Evolutionary conservation across 805 yeast species (phyloP).

Genomic region (Komagataella phaffii): DNA sequence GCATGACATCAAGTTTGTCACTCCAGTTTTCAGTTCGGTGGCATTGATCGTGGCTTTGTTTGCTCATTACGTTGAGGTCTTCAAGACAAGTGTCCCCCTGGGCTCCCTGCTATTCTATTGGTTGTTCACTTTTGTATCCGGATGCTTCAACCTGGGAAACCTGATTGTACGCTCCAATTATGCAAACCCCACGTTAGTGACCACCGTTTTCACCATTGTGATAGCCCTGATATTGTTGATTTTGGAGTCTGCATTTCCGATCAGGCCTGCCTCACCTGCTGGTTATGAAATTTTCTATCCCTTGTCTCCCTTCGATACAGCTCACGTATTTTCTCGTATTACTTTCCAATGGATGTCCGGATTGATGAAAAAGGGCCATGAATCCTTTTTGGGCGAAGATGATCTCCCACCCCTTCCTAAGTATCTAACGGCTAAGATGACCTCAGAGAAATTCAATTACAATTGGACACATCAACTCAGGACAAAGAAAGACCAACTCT

Average conservation of each 20-base stretch:
- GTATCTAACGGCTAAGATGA: slow-evolving; percentile 40
- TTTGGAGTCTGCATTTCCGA: slow-evolving; percentile 27
- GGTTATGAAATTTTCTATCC: slow-evolving; percentile 18
- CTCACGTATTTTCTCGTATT: slow-evolving; percentile 37
- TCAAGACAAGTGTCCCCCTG: slow-evolving; percentile 48
- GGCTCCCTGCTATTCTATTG: slow-evolving; percentile 66
- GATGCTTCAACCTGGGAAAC: slow-evolving; percentile 29
- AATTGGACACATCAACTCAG: slow-evolving; percentile 49
- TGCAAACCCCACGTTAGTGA: slow-evolving; percentile 9
- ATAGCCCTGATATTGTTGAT: slow-evolving; percentile 26
- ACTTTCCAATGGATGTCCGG: slow-evolving; percentile 51
- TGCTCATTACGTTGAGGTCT: slow-evolving; percentile 62
- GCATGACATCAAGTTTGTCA: slow-evolving; percentile 15
- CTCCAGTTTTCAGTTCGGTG: slow-evolving; percentile 18
- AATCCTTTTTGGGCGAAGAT: slow-evolving; percentile 26
- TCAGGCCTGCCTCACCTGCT: slow-evolving; percentile 14
- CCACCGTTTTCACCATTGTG: slow-evolving; percentile 20
- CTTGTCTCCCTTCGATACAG: slow-evolving; percentile 28
- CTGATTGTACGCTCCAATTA: slow-evolving; percentile 21
- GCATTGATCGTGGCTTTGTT: slow-evolving; percentile 38
- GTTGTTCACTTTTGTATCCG: slow-evolving; percentile 42
- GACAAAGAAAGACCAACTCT: slow-evolving; percentile 15
- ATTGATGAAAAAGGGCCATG: slow-evolving; percentile 38
- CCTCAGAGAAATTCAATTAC: slow-evolving; percentile 33
- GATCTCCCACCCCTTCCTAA: slow-evolving; percentile 77